These are phyloP conservation scores for Cantharellus cinnabarinus DNA, from an alignment of 768 basidiomycete genomes.

Conservation along the genomic window DNA sequence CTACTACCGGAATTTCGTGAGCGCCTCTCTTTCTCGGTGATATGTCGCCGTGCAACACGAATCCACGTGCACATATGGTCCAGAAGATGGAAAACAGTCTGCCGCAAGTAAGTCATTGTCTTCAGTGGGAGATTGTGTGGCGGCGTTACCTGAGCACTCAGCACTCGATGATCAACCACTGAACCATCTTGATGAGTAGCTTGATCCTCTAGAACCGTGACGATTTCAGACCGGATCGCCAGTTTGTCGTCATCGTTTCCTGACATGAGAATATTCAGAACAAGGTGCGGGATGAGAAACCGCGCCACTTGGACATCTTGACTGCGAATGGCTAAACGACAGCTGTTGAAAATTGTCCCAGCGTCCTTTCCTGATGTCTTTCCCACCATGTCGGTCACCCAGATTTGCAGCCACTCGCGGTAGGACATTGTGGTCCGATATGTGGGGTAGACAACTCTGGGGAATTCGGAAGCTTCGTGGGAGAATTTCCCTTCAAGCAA, in stretches of 20 bases:
- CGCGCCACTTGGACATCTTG: slow-evolving; percentile 92
- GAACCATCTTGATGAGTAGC: slow-evolving; percentile 39
- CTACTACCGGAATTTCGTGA: slow-evolving; percentile 1
- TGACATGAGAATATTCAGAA: slow-evolving; percentile 65
- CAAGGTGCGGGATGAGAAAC: slow-evolving; percentile 76
- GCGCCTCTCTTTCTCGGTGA: slow-evolving; percentile 29
- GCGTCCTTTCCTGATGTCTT: slow-evolving; percentile 38
- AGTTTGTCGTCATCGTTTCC: slow-evolving; percentile 40
- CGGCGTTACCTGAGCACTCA: slow-evolving; percentile 70
- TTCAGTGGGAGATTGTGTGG: not conserved
- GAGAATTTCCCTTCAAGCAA: slow-evolving; percentile 52
- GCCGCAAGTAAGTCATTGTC: not conserved
- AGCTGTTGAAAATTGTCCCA: slow-evolving; percentile 51
- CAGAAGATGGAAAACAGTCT: slow-evolving; percentile 87
- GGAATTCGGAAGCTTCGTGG: slow-evolving; percentile 19
- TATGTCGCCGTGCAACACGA: slow-evolving; percentile 48
- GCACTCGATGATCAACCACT: slow-evolving; percentile 55
- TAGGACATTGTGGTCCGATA: slow-evolving; percentile 64
- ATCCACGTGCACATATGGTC: slow-evolving; percentile 90
- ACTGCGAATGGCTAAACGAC: slow-evolving; percentile 56
- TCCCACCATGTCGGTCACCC: slow-evolving; percentile 66
- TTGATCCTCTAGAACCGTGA: slow-evolving; percentile 73
- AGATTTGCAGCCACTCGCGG: slow-evolving; percentile 87
- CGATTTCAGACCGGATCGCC: slow-evolving; percentile 53
- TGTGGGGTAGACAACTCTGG: slow-evolving; percentile 39